phyloP scores from a whole-genome alignment of 2,329 filamentous ascomycete species.

The Massarina eburnea region DNA sequence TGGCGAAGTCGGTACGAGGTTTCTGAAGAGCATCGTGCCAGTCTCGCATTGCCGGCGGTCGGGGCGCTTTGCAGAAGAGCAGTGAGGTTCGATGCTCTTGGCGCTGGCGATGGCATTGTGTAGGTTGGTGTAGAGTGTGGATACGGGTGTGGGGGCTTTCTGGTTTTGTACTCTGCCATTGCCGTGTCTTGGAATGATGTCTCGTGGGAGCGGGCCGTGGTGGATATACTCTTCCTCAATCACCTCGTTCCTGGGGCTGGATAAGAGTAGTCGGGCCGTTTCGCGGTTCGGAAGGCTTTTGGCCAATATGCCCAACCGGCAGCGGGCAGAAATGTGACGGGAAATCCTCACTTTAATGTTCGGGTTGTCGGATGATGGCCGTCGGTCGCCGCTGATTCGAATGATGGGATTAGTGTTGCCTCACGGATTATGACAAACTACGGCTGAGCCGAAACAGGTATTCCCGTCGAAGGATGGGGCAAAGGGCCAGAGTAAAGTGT shows the following conservation, averaged over 20 bases:
- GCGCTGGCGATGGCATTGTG: conserved; percentile 18
- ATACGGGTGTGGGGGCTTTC: conserved; percentile 14
- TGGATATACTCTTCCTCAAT: conserved; percentile 4
- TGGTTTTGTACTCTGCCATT: conserved; percentile 31
- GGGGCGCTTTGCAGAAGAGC: conserved; percentile 16
- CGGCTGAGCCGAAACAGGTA: conserved; percentile 17
- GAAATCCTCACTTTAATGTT: conserved; percentile 5
- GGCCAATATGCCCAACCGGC: conserved; percentile 3
- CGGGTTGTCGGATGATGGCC: conserved; percentile 2
- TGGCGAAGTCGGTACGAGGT: conserved; percentile 31
- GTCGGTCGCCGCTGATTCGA: background rate
- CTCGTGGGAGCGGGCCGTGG: background rate
- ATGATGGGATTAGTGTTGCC: conserved; percentile 15
- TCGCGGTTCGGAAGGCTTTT: background rate
- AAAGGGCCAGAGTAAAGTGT: conserved; percentile 18
- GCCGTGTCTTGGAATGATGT: conserved; percentile 2
- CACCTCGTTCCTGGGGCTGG: conserved; percentile 6
- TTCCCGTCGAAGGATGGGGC: conserved; percentile 12
- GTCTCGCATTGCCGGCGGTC: conserved; percentile 17
- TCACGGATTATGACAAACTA: conserved; percentile 12
- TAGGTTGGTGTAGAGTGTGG: conserved; percentile 9
- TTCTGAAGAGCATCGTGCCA: conserved; percentile 29
- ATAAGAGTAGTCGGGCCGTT: conserved; percentile 2
- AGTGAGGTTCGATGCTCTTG: conserved; percentile 18
- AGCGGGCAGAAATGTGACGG: conserved; percentile 6